Evolutionary conservation across 2,329 filamentous ascomycete genomes (phyloP), one percentile per base, ranked within the genome.

Genomic region (Paecilomyces niveus): DNA sequence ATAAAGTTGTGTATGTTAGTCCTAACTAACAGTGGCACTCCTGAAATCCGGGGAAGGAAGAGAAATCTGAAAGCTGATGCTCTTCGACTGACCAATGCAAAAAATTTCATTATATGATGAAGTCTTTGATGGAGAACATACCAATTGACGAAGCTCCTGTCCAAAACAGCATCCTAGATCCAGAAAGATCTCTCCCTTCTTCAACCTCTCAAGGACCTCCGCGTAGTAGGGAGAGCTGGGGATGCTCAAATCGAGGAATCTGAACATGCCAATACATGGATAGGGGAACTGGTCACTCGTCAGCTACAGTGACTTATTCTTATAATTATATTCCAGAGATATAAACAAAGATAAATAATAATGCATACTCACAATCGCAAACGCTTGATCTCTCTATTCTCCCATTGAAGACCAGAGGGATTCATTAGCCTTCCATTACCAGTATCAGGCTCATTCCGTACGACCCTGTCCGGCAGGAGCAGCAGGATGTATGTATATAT

Each of bases 351-450:
- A 9, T 8, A 18, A 7, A 18, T 8, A 8, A 3, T n/a, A n/a
- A 2, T 6, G 18, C 7, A 21, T 7, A 53, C 29, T 32, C 18
- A 54, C 53, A 32, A 54, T 54, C 10, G 53, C 53, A 54, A 35
- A 54, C 11, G 53, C 53, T 5, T 22, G 53, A 54, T 54, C 32
- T 70, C 10, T 67, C 66, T 1, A 66, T 68, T 45, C 35, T n/a
- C 13, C 39, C n/a, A 45, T 21, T 8, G 6, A 45, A 45, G 18
- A 45, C 15, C 5, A 45, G 39, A 45, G 39, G 15, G n/a, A 8
- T 6, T 39, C 39, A 9, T 45, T 18, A 45, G 39, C 18, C 39
- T 18, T 45, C 15, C 2, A 29, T 29, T 29, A 29, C 26, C 26
- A 29, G 26, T 29, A 6, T 7, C 26, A 29, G 3, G 26, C 26